A percentile compares a stretch with the other conserved stretches of the same genome.
phyloP scores from a whole-genome alignment of 2,329 filamentous ascomycete genomes.

The Fusarium drepaniforme region DNA sequence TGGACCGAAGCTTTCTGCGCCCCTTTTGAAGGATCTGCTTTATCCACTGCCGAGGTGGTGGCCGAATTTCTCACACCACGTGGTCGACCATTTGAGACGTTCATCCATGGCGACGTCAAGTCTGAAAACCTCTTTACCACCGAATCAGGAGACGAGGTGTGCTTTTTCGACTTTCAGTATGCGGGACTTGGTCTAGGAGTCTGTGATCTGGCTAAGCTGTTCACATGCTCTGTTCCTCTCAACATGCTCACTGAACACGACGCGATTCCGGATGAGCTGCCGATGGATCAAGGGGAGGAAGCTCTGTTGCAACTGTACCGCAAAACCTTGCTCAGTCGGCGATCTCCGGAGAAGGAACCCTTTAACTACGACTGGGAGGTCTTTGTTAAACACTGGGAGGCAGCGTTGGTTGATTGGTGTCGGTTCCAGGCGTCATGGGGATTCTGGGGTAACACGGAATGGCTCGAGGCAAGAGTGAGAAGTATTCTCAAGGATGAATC shows the following conservation, averaged over 20 bases:
- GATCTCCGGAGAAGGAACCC: neutral
- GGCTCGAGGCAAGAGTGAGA: slow-evolving; percentile 67
- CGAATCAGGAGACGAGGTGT: slow-evolving; percentile 60
- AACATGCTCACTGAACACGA: slow-evolving; percentile 58
- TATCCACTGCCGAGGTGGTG: slow-evolving; percentile 64
- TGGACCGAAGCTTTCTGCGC: slow-evolving; percentile 66
- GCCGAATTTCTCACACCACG: slow-evolving; percentile 63
- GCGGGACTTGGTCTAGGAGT: slow-evolving; percentile 73
- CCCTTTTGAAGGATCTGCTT: slow-evolving; percentile 29
- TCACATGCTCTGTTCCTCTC: slow-evolving; percentile 73
- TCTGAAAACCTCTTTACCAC: slow-evolving; percentile 76
- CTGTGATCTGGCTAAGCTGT: slow-evolving; percentile 75
- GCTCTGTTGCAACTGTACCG: slow-evolving; percentile 65
- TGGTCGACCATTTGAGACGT: slow-evolving; percentile 62
- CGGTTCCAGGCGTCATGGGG: slow-evolving; percentile 72
- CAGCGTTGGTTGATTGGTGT: slow-evolving; percentile 76
- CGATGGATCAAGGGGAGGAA: slow-evolving; percentile 64
- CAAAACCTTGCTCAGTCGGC: slow-evolving; percentile 45
- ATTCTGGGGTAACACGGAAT: slow-evolving; percentile 71
- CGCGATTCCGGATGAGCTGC: slow-evolving; percentile 52
- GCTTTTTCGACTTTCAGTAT: slow-evolving; percentile 79
- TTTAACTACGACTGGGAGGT: slow-evolving; percentile 64
- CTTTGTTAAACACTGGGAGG: slow-evolving; percentile 73
- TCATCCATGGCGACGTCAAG: slow-evolving; percentile 78
- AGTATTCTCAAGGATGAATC: slow-evolving; percentile 58